Evolutionary conservation across 2,329 filamentous ascomycete genomes (phyloP), one percentile per base, ranked within the genome.

Genomic region (Scedosporium dehoogii): DNA sequence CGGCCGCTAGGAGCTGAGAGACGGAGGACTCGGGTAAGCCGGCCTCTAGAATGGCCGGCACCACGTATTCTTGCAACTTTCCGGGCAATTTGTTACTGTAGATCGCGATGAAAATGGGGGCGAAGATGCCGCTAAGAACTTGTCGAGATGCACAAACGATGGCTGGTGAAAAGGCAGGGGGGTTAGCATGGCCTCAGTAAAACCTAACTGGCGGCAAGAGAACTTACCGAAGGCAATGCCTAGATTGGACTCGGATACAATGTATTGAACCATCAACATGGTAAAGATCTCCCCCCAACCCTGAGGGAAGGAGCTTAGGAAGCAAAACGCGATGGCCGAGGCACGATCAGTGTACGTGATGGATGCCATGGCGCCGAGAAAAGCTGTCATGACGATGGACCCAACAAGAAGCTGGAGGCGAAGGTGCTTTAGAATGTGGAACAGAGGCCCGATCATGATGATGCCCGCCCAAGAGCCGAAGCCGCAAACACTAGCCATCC

Each of bases 381-480:
- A 67, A 14, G 64, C 65, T 6, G 63, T 58, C 61, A 63, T 63
- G 62, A 64, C 66, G 7, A 62, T 21, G 27, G 62, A 63, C 25
- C 63, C 65, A 9, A 66, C 57, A 16, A 66, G 58, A 23, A 65
- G 64, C 48, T 66, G 65, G 59, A 61, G 62, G n/a, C 63, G 62
- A 21, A 60, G 63, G 60, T 64, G 63, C 57, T 63, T 63, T 65
- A 72, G 56, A 62, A 70, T 63, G 66, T 65, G 51, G 67, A 69
- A 68, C 4, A 70, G 55, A 27, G 68, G 62, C 44, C 69, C 69
- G 42, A 69, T 64, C 44, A 70, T 62, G 33, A 67, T 60, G 58
- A 74, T 72, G 44, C 70, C 72, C 18, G 69, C 67, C 57, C 70
- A 67, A 41, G 70, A 65, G 41, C 69, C 70, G 38, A 71, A 71